phyloP scores from a whole-genome alignment of 352 stramenopile species.

The Phytophthora capsici region DNA sequence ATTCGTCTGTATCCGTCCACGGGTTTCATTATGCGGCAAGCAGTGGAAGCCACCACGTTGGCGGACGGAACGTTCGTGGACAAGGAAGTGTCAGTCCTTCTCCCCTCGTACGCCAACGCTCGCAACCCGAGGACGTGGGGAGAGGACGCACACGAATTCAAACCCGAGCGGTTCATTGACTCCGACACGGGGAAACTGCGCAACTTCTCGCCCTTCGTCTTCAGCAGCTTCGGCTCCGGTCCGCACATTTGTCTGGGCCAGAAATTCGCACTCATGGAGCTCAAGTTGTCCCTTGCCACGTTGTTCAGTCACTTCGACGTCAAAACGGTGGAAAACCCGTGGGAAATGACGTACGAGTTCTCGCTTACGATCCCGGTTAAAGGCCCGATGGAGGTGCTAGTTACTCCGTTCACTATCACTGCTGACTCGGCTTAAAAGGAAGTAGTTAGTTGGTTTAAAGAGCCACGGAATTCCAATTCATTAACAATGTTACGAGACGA shows the following conservation, averaged over 20 bases:
- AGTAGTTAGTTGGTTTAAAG: not conserved
- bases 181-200: slow-evolving; percentile 4
- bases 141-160: not conserved
- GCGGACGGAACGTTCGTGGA: slow-evolving; percentile 55
- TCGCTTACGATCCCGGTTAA: slow-evolving; percentile 32
- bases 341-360: slow-evolving; percentile 48
- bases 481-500: not conserved
- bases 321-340: slow-evolving; percentile 40
- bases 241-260: slow-evolving; percentile 56
- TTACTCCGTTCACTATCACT: not conserved
- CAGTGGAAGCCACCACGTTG: slow-evolving; percentile 40
- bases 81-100: slow-evolving; percentile 7
- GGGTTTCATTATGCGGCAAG: slow-evolving; percentile 48
- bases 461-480: slow-evolving; percentile 2
- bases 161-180: slow-evolving; percentile 2
- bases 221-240: slow-evolving; percentile 47
- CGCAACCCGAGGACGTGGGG: slow-evolving; percentile 7
- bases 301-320: slow-evolving; percentile 53
- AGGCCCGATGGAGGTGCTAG: not conserved
- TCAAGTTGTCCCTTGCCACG: slow-evolving; percentile 55
- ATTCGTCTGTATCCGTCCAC: slow-evolving; percentile 65
- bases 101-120: slow-evolving; percentile 2
- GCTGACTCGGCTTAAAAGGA: not conserved
- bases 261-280: slow-evolving; percentile 54
- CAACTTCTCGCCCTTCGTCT: slow-evolving; percentile 3